These are phyloP conservation scores for Salix caprea DNA, from an alignment of 345 rosid genomes.

Conservation along the genomic window DNA sequence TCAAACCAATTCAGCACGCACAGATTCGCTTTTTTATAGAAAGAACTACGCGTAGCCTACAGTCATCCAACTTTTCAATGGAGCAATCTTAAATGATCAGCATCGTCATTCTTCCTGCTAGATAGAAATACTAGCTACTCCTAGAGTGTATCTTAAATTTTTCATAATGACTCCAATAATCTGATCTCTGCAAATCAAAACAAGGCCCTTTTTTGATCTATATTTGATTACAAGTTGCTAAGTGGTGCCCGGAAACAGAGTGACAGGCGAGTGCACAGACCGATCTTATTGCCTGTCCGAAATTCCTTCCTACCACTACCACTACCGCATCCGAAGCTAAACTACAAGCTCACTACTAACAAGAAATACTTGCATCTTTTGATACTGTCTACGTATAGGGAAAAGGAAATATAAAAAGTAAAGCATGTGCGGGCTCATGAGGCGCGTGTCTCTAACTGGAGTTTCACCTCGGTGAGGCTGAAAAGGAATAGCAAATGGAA, in stretches of 20 bases:
- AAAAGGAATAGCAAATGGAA: not conserved
- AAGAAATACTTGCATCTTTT: not conserved
- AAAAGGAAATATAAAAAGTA: no score
- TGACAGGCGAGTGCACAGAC: not conserved
- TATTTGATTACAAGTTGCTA: not conserved
- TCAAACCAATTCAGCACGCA: not conserved
- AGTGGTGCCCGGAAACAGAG: not conserved
- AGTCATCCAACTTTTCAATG: no score
- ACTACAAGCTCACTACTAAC: not conserved
- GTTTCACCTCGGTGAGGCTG: not conserved
- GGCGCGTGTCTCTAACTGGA: not conserved
- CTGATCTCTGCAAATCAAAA: not conserved
- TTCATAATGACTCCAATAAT: no score
- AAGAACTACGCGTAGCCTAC: not conserved
- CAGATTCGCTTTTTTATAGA: not conserved
- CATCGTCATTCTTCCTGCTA: no score
- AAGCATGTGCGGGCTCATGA: not conserved
- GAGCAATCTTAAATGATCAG: not conserved
- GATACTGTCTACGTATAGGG: not conserved
- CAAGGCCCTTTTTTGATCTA: not conserved
- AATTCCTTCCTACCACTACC: not conserved
- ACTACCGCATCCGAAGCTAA: not conserved
- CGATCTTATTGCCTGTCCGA: not conserved
- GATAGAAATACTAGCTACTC: not conserved
- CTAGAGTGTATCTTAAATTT: not conserved